Conservation (phyloP, 2,329 filamentous ascomycete genomes). For the Fusarium decemcellulare region DNA sequence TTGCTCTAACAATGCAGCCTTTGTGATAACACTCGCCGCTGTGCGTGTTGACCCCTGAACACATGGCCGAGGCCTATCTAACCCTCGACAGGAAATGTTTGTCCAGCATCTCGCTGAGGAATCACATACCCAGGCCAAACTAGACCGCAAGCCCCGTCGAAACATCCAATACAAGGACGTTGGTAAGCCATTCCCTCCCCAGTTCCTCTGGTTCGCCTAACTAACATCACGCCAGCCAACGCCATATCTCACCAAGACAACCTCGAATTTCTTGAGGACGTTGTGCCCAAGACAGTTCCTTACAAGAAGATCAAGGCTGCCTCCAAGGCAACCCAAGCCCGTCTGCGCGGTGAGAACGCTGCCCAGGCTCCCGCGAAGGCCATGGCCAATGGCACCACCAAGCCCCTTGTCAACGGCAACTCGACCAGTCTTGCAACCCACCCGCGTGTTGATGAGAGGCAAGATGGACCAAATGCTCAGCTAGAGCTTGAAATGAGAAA, state of each 20-base stretch:
- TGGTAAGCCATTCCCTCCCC: conserved; percentile 64
- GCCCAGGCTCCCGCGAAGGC: conserved; percentile 40
- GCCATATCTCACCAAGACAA: conserved; percentile 92
- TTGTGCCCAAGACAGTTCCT: conserved; percentile 88
- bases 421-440: conserved; percentile 36
- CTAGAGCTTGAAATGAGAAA: conserved; percentile 69
- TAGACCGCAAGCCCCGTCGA: conserved; percentile 90
- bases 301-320: conserved; percentile 84
- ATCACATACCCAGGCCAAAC: conserved; percentile 88
- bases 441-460: conserved; percentile 42
- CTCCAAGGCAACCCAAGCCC: conserved; percentile 64
- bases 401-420: conserved; percentile 50
- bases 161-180: conserved; percentile 98
- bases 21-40: conserved; percentile 92
- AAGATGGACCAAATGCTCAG: conserved; percentile 65
- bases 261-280: conserved; percentile 93
- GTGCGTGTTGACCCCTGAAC: conserved; percentile 60
- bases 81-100: conserved; percentile 84
- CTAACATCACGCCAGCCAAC: conserved; percentile 69
- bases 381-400: conserved; percentile 47
- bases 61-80: background rate
- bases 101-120: conserved; percentile 91
- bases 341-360: conserved; percentile 58
- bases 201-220: background rate
- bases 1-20: conserved; percentile 94